A percentile compares a stretch with the other conserved stretches of the same genome.
Conservation (phyloP, 2,329 filamentous ascomycete species). For the Aspergillus udagawae region DNA sequence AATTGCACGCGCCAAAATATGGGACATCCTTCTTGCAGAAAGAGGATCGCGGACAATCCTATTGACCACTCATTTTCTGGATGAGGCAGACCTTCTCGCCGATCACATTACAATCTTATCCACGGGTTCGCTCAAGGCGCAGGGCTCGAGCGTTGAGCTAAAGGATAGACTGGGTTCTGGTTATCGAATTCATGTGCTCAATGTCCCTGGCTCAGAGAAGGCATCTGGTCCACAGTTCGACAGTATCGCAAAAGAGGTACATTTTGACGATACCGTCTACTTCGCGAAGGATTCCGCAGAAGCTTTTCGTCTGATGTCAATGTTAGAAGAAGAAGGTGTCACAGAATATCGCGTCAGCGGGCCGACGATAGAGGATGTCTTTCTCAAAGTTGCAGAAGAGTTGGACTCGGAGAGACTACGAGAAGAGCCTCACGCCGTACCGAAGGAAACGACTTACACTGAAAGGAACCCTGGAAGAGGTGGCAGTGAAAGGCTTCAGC, state of each 20-base stretch:
- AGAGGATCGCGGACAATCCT: constrained; percentile 78
- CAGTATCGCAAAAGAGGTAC: constrained; percentile 54
- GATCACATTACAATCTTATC: constrained; percentile 87
- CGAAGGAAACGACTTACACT: constrained; percentile 10
- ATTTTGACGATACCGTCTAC: constrained; percentile 71
- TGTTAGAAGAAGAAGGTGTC: constrained; percentile 63
- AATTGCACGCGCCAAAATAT: constrained; percentile 80
- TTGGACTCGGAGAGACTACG: constrained; percentile 41
- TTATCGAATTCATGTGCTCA: constrained; percentile 74
- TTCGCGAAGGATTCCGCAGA: constrained; percentile 64
- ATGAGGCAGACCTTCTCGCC: constrained; percentile 84
- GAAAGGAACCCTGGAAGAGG: constrained; percentile 11
- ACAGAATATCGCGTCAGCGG: constrained; percentile 80
- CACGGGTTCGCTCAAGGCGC: constrained; percentile 74
- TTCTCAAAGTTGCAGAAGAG: constrained; percentile 80
- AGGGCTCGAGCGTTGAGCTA: constrained; percentile 79
- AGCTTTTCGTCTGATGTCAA: constrained; percentile 67
- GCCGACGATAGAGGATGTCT: constrained; percentile 90
- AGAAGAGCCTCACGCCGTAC: constrained; percentile 5
- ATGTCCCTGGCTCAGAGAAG: constrained; percentile 48
- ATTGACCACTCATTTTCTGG: constrained; percentile 87
- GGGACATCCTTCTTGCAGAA: constrained; percentile 87
- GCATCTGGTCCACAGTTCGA: constrained; percentile 48
- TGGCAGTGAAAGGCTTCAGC: constrained; percentile 29
- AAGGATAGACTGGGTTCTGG: constrained; percentile 79